Evolutionary conservation across 2,329 filamentous ascomycete species (phyloP), one percentile per base, ranked within the genome.

Genomic region (Fusarium compactum): DNA sequence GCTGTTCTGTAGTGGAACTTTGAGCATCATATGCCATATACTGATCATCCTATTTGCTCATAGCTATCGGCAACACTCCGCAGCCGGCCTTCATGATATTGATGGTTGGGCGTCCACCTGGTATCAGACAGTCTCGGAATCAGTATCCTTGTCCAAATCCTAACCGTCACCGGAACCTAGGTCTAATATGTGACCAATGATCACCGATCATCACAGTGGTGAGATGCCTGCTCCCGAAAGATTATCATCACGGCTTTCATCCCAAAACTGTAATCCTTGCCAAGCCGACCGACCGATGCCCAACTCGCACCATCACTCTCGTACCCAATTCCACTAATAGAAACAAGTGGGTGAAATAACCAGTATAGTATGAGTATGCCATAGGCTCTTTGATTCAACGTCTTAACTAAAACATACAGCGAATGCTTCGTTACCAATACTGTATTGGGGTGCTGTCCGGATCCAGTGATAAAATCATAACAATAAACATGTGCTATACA

Each of bases 261-360:
- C 60, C 63, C 58, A 57, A 53, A 52, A 50, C 38, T 46, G 32
- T 64, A 43, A 65, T 38, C 58, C 56, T 52, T 62, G 63, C 53
- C 55, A 61, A 71, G 60, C 62, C 56, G 18, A 7, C 62, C 56
- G 53, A 65, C 48, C 58, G 59, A 58, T 67, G 64, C 73, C 72
- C 70, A 74, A 75, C 67, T 66, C 66, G 27, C 59, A 70, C 67
- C 58, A 65, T 53, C 70, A 59, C 62, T 32, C 41, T 68, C 50
- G 53, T 62, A 58, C 68, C 67, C 63, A 74, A 70, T 68, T 64
- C 70, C 70, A 71, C 63, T 29, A 51, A 63, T 45, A 46, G 48
- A 30, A 45, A 62, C 18, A 48, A 52, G 58, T 47, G 32, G n/a
- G 48, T 50, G 59, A 52, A 47, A 64, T 50, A 40, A 44, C 46